phyloP scores from a whole-genome alignment of 2,329 filamentous ascomycete species.

The Lomentospora prolificans region DNA sequence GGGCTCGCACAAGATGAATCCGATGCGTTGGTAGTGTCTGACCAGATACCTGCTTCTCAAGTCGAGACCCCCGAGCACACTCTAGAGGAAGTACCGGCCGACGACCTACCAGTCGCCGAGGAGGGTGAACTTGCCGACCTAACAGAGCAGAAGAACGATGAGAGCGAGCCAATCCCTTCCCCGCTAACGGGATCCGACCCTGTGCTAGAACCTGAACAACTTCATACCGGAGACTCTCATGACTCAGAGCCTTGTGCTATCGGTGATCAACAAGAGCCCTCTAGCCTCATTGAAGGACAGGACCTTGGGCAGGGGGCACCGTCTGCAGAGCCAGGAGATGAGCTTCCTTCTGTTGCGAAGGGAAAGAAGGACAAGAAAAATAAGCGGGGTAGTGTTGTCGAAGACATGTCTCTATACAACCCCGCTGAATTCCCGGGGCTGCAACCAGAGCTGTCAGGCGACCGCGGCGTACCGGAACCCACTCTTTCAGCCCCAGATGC shows the following conservation, averaged over 20 bases:
- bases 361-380: too few species aligned
- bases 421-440: neutral
- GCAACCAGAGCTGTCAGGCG: neutral
- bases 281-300: too few species aligned
- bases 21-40: too few species aligned
- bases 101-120: neutral
- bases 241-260: neutral
- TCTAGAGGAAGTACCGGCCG: neutral
- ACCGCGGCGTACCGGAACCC: neutral
- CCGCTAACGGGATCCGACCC: neutral
- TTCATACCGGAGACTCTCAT: neutral
- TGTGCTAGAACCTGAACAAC: neutral
- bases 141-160: constrained; percentile 11
- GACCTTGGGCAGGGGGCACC: neutral
- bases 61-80: neutral
- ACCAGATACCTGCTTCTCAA: neutral
- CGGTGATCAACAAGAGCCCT: neutral
- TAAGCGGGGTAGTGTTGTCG: neutral
- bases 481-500: neutral
- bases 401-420: neutral
- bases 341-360: neutral
- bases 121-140: constrained; percentile 4
- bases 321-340: neutral
- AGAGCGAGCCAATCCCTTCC: constrained; percentile 9
- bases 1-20: constrained; percentile 11